Base-by-base conservation (phyloP, 2,329 filamentous ascomycete species). In the Cordyceps fumosorosea region DNA sequence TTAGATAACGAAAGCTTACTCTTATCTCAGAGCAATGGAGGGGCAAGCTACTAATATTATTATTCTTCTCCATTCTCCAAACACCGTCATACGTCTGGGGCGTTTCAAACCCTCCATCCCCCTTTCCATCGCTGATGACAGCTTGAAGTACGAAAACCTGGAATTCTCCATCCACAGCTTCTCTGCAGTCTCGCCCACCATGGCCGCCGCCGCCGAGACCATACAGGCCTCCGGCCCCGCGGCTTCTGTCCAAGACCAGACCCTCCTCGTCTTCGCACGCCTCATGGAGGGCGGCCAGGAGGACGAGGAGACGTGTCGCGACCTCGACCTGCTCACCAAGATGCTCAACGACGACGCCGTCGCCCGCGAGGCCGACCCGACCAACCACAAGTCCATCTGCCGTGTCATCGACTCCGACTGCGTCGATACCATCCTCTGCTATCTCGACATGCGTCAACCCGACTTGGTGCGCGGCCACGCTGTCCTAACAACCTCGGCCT, bases 201-300 rank as follows among this genome's bases (percentile, higher is more conserved):
- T 78, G 76, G 71, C 72, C 64, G 69, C 70, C 32, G 69, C 71
- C 55, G 71, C 69, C 58, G 72, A 74, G 64, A 70, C 70, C 29
- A 63, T 71, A 16, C 71, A 71, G 67, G 65, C 64, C 55, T 67
- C 71, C 44, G 67, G 66, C 42, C 69, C 71, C 50, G 69, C 72
- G 44, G 71, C 70, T 44, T 74, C 74, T 68, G 55, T 84, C 76
- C 76, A 83, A 67, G 87, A 90, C 70, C 80, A 88, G 69, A 88
- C 89, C 62, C 84, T 89, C 69, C 84, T 96, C 62, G 87, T 93
- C 67, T 85, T 97, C 67, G 93, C 93, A 26, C 89, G 90, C 69
- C 80, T 97, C 68, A 96, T 97, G 87, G 91, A 96, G 72, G 91
- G 91, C 51, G 92, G 91, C 59, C 86, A 93, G 69, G 91, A 96